Evolutionary conservation across 2,329 filamentous ascomycete genomes (phyloP), one percentile per base, ranked within the genome.

Genomic region (Thelonectria discophora): DNA sequence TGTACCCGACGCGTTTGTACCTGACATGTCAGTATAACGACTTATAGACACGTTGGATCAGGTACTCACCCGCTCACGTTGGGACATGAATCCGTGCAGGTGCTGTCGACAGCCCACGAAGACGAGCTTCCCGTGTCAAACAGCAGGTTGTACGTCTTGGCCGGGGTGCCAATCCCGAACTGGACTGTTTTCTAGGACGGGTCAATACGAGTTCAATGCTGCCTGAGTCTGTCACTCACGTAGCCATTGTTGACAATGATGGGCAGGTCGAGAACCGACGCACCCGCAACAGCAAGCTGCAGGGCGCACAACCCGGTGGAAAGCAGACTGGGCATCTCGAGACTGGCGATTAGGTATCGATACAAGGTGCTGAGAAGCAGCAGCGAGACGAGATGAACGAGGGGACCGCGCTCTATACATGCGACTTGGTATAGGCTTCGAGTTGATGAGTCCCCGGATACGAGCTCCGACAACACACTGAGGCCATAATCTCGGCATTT

Each of bases 91-190:
- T 61, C 55, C 12, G 68, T 68, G 62, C 71, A 76, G 15, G 32
- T 62, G 24, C 46, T 51, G 43, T 74, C 73, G 27, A 74, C 66
- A 3, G 75, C 68, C 76, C 76, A 78, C 3, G 75, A 67, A 1
- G 76, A 73, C 6, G 76, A 56, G 62, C 74, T 77, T 51, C 76
- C 76, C 0, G 75, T 78, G 61, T 78, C 75, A 58, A 77, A 77
- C 13, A 72, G 58, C 11, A 78, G 66, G 2, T 68, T 65, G 61
- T 74, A 71, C 2, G 62, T 62, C 55, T 70, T 65, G 17, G 69
- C 45, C 1, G 76, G 76, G 1, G 75, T 75, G 20, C 76, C 76
- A 15, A 58, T 48, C 17, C 37, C 32, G n/a, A 65, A 30, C 5
- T 63, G 45, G 11, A 65, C 59, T 10, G 55, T 7, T 52, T 58